A percentile compares a stretch with the other conserved stretches of the same genome.
Conservation (phyloP, 805 yeast species). For the Saccharomycopsis selenospora region DNA sequence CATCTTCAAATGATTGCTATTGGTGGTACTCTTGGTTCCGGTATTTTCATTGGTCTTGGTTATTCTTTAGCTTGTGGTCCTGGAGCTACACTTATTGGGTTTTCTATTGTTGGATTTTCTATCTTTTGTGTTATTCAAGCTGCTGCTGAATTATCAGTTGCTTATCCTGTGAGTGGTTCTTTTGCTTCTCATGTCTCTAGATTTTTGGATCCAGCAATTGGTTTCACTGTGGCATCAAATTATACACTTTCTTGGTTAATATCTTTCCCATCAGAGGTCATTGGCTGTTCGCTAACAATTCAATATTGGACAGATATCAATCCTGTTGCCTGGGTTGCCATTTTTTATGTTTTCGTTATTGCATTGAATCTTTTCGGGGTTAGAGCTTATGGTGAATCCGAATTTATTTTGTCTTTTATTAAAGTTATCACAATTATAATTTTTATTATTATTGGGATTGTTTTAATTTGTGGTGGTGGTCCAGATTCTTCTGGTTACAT, state of each 20-base stretch:
- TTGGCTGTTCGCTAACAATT: constrained; percentile 48
- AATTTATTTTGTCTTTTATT: constrained; percentile 41
- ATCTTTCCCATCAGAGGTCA: constrained; percentile 43
- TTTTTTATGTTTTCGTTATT: constrained; percentile 43
- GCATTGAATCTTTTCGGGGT: constrained; percentile 48
- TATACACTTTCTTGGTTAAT: constrained; percentile 48
- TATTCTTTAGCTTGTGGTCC: constrained; percentile 45
- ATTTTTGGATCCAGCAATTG: constrained; percentile 53
- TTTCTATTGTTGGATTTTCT: constrained; percentile 25
- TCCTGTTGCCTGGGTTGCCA: constrained; percentile 43
- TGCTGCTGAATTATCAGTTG: constrained; percentile 30
- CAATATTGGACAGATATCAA: constrained; percentile 41
- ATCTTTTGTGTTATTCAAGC: constrained; percentile 28
- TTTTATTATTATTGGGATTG: constrained; percentile 47
- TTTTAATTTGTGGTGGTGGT: constrained; percentile 43
- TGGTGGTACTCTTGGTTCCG: constrained; percentile 71
- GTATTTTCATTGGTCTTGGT: constrained; percentile 61
- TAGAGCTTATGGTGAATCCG: constrained; percentile 48
- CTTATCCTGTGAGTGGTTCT: constrained; percentile 61
- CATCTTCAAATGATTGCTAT: constrained; percentile 60
- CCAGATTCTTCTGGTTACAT: constrained; percentile 36
- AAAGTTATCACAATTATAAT: constrained; percentile 45
- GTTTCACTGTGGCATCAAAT: constrained; percentile 56
- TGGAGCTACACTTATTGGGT: constrained; percentile 26
- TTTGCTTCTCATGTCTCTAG: constrained; percentile 51